Evolutionary conservation across 2,329 filamentous ascomycete species (phyloP), one percentile per base, ranked within the genome.

Genomic region (Fusarium subtropicale): DNA sequence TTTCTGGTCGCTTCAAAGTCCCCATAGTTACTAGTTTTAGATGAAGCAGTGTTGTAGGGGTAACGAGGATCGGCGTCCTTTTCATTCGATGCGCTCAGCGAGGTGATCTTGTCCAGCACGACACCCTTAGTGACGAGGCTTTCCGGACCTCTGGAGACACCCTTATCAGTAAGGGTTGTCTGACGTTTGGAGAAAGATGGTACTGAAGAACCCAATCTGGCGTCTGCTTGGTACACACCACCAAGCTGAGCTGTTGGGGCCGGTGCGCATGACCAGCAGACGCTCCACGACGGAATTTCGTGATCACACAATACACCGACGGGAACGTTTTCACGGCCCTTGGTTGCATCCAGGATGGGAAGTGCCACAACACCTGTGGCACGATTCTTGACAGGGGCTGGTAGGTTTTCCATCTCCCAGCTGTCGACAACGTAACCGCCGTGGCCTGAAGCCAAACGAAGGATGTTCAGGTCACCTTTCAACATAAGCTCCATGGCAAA

Each of bases 201-300:
- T n/a, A 15, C 8, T 28, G 41, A 10, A 1, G 5, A 16, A 4
- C 26, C 18, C 1, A 60, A 2, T 0, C 3, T 4, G 3, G 3
- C 5, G 10, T 60, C 56, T 11, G 56, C 31, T 26, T 28, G 18
- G 11, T 63, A 63, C 7, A 1, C 0, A 2, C 56, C 48, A 3
- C 36, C 20, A 11, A 60, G 48, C 5, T 50, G 60, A 12, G 36
- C 31, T 7, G 24, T 41, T 6, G 60, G 60, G 10, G 42, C 28
- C 2, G 60, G 42, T 3, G 48, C 15, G 15, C 60, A 63, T 18
- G 48, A 33, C 60, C 60, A 63, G 8, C 60, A 63, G 1, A 63
- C 47, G 0, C 24, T 20, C 60, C 60, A 63, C 1, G 60, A 60
- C 0, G 60, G 56, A 3, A 63, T 10, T 2, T 33, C 3, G 8